Evolutionary conservation across 1,139 yeast species (phyloP).

Genomic region (Tardiomyces depauwii): DNA sequence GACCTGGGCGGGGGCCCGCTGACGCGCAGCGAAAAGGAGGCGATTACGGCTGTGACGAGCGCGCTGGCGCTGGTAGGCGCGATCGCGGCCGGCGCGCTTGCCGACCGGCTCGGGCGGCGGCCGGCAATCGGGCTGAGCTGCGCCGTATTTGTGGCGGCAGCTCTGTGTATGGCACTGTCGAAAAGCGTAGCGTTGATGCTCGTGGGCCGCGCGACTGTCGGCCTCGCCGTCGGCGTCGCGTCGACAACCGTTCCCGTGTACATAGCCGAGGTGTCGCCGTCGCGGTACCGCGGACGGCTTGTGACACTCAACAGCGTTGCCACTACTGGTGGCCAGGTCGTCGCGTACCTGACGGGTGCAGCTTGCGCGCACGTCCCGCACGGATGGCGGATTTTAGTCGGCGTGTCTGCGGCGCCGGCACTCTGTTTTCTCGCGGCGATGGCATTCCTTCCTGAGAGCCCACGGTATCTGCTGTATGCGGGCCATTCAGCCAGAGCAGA

Average conservation of each 20-base stretch:
- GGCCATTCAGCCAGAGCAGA: not conserved
- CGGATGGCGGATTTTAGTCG: conserved; percentile 35
- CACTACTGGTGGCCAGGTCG: conserved; percentile 36
- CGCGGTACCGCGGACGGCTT: conserved; percentile 29
- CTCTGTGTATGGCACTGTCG: conserved; percentile 29
- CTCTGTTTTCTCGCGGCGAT: conserved; percentile 25
- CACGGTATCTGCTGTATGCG: conserved; percentile 37
- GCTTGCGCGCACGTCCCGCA: conserved; percentile 12
- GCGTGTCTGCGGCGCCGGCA: conserved; percentile 32
- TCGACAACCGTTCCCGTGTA: conserved; percentile 35
- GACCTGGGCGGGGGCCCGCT: conserved; percentile 16
- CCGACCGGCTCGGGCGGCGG: conserved; percentile 28
- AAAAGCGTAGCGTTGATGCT: conserved; percentile 19
- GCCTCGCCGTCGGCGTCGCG: conserved; percentile 34
- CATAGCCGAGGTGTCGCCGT: conserved; percentile 33
- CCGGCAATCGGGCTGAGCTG: conserved; percentile 28
- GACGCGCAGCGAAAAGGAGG: conserved; percentile 26
- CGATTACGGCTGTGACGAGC: conserved; percentile 33
- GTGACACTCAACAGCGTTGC: conserved; percentile 32
- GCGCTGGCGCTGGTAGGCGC: conserved; percentile 35
- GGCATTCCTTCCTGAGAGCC: conserved; percentile 47
- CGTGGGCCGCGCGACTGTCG: conserved; percentile 31
- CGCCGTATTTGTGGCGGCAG: conserved; percentile 27
- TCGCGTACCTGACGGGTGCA: conserved; percentile 31
- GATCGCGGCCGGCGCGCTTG: conserved; percentile 26